phyloP scores from a whole-genome alignment of 495 filamentous ascomycete genomes.

The Penicillium coprophilum region DNA sequence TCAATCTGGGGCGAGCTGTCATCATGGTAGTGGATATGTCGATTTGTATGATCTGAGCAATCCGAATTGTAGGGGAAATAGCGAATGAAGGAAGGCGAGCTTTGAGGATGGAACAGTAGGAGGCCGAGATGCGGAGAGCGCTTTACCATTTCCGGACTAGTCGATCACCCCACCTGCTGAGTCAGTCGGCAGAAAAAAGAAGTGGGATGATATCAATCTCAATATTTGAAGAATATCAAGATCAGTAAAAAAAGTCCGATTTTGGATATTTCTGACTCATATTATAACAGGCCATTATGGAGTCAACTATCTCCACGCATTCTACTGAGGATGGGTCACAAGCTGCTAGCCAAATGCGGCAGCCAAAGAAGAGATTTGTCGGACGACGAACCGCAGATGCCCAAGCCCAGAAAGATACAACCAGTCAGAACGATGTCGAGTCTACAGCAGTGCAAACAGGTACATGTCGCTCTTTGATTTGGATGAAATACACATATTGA shows the following conservation, averaged over 20 bases:
- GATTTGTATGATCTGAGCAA: neutral
- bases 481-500: neutral
- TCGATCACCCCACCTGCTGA: constrained; percentile 9
- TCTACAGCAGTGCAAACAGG: constrained; percentile 54
- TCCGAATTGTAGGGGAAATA: neutral
- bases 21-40: constrained; percentile 18
- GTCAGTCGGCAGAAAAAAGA: constrained; percentile 18
- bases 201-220: constrained; percentile 12
- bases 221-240: neutral
- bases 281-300: constrained; percentile 1
- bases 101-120: constrained; percentile 3
- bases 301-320: neutral
- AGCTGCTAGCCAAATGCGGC: constrained; percentile 27
- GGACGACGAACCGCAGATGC: constrained; percentile 64
- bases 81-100: neutral
- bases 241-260: neutral
- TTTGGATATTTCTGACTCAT: neutral
- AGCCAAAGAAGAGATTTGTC: constrained; percentile 78
- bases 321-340: constrained; percentile 7
- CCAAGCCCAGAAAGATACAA: constrained; percentile 44
- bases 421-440: constrained; percentile 57
- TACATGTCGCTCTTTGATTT: constrained; percentile 5
- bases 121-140: constrained; percentile 28
- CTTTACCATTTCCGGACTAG: constrained; percentile 24
- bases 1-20: constrained; percentile 22